These are phyloP conservation scores for Nigrograna mackinnonii DNA, from an alignment of 2,329 filamentous ascomycete species.

Conservation along the genomic window DNA sequence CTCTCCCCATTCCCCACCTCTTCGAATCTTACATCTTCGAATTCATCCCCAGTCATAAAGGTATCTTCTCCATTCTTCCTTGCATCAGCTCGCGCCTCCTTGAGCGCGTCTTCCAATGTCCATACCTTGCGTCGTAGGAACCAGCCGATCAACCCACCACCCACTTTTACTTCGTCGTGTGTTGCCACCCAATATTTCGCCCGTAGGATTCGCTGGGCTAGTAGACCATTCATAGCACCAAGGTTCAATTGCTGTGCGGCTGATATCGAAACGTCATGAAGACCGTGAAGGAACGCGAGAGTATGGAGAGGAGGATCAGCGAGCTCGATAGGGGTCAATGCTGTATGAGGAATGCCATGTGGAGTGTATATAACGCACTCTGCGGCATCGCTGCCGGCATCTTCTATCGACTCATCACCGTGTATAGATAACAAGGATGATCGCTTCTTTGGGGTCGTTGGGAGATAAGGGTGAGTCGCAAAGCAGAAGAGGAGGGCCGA, in stretches of 20 bases:
- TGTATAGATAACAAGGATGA: conserved; percentile 31
- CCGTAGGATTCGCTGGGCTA: conserved; percentile 55
- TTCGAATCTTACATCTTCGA: conserved; percentile 51
- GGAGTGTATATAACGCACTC: conserved; percentile 68
- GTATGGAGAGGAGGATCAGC: conserved; percentile 54
- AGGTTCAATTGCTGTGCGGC: conserved; percentile 63
- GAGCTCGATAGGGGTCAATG: conserved; percentile 48
- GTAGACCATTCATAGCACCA: conserved; percentile 64
- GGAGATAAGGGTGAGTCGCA: conserved; percentile 34
- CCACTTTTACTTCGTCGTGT: conserved; percentile 67
- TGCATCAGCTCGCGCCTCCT: conserved; percentile 50
- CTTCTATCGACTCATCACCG: conserved; percentile 19
- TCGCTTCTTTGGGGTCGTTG: conserved; percentile 32
- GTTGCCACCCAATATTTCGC: conserved; percentile 68
- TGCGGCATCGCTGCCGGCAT: conserved; percentile 28
- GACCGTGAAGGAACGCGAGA: conserved; percentile 65
- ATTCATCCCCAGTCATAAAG: conserved; percentile 31
- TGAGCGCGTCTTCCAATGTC: conserved; percentile 52
- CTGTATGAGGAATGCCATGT: conserved; percentile 59
- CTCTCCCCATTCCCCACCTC: conserved; percentile 62
- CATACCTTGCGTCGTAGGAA: conserved; percentile 49
- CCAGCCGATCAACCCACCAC: conserved; percentile 59
- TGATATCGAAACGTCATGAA: conserved; percentile 63
- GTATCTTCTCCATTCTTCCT: conserved; percentile 37
- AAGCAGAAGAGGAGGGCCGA: conserved; percentile 63